A percentile compares a stretch with the other conserved stretches of the same genome.
Evolutionary conservation across 1,139 yeast species (phyloP).

Genomic region (Suhomyces atakaporum): DNA sequence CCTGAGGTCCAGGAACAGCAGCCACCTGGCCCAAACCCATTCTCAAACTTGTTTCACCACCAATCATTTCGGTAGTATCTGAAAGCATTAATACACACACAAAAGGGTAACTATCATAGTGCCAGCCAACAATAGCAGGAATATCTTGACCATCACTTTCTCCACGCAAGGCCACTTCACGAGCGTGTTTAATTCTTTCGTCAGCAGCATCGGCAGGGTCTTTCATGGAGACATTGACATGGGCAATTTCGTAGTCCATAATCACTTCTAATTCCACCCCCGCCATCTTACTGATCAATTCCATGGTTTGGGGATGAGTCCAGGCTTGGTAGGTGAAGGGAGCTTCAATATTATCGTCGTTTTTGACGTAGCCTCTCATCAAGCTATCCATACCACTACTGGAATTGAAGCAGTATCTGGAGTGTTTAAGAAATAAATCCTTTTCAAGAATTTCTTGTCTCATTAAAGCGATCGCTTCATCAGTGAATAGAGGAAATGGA

Average conservation of each 20-base stretch:
- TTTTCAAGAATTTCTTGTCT: slow-evolving; percentile 49
- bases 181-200: slow-evolving; percentile 16
- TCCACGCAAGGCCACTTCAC: slow-evolving; percentile 18
- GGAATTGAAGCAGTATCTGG: slow-evolving; percentile 39
- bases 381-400: slow-evolving; percentile 50
- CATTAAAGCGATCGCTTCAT: slow-evolving; percentile 58
- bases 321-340: slow-evolving; percentile 57
- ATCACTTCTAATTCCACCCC: slow-evolving; percentile 54
- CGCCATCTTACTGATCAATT: slow-evolving; percentile 52
- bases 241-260: slow-evolving; percentile 58
- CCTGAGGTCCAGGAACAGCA: slow-evolving; percentile 52
- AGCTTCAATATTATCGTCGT: slow-evolving; percentile 25
- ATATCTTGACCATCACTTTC: slow-evolving; percentile 33
- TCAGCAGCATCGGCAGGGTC: slow-evolving; percentile 29
- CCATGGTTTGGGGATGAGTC: slow-evolving; percentile 56
- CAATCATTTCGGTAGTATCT: slow-evolving; percentile 57
- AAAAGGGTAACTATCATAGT: slow-evolving; percentile 58
- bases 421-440: slow-evolving; percentile 46
- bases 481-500: slow-evolving; percentile 59
- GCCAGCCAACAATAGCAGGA: slow-evolving; percentile 62
- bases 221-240: slow-evolving; percentile 48
- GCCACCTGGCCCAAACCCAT: slow-evolving; percentile 44
- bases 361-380: slow-evolving; percentile 51
- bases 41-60: slow-evolving; percentile 58
- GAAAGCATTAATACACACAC: slow-evolving; percentile 66